Evolutionary conservation across 371 early-diverging fungal species (phyloP), one percentile per base, ranked within the genome.

Genomic region (Mortierella sp.): DNA sequence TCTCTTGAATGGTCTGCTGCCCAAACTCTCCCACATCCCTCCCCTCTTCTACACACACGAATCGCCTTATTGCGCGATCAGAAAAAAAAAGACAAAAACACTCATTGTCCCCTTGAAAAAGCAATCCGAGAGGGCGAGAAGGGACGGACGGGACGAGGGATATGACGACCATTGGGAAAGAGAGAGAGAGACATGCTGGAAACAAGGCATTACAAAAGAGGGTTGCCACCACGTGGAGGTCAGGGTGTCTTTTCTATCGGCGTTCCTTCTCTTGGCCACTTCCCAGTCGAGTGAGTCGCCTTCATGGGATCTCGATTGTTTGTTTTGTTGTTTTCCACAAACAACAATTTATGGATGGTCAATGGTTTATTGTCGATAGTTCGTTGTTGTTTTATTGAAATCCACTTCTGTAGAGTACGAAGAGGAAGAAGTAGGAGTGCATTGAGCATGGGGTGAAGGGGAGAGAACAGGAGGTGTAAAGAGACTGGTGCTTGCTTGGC

Each of bases 171-270:
- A 58, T 58, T 58, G n/a, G 58, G 16, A 14, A 58, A n/a, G 24
- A 29, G 14, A 29, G 11, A 29, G 14, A 29, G 11, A 58, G 58
- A 34, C 14, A 58, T 50, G 50, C n/a, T 50, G 48, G 34, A 7
- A 52, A 31, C 58, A 58, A 16, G 58, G 22, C n/a, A n/a, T n/a
- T n/a, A n/a, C n/a, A 19, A 34, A 58, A 58, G 58, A 58, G 58
- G 58, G 34, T 58, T 31, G 29, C 37, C 34, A 58, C 58, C 58
- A 58, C 58, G 58, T 58, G 58, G 58, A 58, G 31, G 58, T 58
- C 58, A 58, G 13, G 19, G 31, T 47, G 47, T 47, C 19, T 19
- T 47, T 19, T 47, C 47, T 58, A 34, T 58, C 58, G 37, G 58
- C 34, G 5, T 58, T 22, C 58, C 24, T 50, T 22, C 10, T n/a